phyloP scores from a whole-genome alignment of 192 early-diverging fungal species.

The Dimargaris verticillata region DNA sequence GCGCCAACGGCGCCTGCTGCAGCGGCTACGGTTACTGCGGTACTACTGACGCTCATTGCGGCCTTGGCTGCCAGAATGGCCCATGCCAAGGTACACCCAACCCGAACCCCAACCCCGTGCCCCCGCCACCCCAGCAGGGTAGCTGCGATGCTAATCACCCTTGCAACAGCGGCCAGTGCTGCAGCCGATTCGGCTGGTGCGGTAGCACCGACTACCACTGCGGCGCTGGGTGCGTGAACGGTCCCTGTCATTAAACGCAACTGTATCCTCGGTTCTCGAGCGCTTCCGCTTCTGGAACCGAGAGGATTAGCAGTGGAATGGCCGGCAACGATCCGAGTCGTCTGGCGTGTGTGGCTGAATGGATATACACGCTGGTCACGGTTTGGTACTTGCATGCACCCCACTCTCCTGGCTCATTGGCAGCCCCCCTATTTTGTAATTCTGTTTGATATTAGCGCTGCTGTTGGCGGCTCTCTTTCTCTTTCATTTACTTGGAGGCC shows the following conservation, averaged over 20 bases:
- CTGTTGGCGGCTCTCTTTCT: too few relatives aligned
- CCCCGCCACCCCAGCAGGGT: neutral
- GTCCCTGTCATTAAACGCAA: neutral
- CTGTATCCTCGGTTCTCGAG: too few relatives aligned
- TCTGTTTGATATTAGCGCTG: too few relatives aligned
- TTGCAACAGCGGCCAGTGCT: neutral
- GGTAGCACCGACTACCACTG: conserved; percentile 3
- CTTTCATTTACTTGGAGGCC: too few relatives aligned
- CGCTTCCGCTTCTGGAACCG: too few relatives aligned
- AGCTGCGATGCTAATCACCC: conserved; percentile 1
- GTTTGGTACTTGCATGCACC: too few relatives aligned
- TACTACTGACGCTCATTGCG: conserved; percentile 12
- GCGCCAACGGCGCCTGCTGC: conserved; percentile 13
- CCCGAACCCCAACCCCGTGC: conserved; percentile 1
- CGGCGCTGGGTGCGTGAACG: neutral
- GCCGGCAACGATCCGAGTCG: too few relatives aligned
- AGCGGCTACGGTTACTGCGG: conserved; percentile 16
- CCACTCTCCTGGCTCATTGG: too few relatives aligned
- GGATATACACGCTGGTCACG: too few relatives aligned
- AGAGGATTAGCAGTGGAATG: too few relatives aligned
- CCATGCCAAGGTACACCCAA: neutral
- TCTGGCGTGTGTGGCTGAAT: too few relatives aligned
- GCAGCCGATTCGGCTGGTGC: conserved; percentile 2
- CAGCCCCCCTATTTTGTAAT: too few relatives aligned
- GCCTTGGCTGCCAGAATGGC: conserved; percentile 13